Conservation (phyloP, 2,329 filamentous ascomycete species). For the Apiospora marii region DNA sequence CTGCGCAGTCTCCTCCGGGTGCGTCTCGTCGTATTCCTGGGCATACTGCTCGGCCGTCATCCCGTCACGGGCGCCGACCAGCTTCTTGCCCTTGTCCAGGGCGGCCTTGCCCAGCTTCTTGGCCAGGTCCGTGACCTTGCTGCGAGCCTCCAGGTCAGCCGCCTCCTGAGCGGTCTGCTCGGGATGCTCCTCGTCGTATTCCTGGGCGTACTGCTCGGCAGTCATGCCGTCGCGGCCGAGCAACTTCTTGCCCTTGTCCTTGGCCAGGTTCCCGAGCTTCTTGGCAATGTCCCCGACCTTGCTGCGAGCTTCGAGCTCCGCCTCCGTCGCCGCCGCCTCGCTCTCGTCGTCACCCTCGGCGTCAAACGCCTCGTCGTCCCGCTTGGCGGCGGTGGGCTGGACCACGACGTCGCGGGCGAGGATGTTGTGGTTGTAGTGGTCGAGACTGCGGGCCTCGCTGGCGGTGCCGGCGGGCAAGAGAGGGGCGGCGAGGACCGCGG, state of each 20-base stretch:
- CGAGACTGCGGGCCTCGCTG: neutral
- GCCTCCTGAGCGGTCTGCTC: neutral
- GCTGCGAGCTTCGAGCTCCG: neutral
- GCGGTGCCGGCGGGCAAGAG: neutral
- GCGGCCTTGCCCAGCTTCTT: neutral
- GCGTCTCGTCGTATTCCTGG: neutral
- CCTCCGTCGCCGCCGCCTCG: no score
- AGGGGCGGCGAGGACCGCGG: neutral
- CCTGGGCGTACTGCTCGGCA: neutral
- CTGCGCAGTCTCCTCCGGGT: neutral
- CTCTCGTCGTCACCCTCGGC: neutral
- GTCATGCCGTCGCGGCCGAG: neutral
- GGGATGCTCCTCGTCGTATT: neutral
- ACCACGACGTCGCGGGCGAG: neutral
- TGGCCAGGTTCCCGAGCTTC: neutral
- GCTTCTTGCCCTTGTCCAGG: neutral
- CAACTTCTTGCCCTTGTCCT: neutral
- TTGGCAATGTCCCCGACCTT: neutral
- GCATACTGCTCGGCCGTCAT: neutral
- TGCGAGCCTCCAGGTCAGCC: neutral
- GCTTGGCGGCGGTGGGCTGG: neutral
- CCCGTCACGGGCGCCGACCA: neutral
- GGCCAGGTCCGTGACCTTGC: neutral
- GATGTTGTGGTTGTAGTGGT: neutral
- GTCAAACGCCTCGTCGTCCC: neutral